Base-by-base conservation (phyloP, 208 protist species). In the Trypanosoma lewisi region DNA sequence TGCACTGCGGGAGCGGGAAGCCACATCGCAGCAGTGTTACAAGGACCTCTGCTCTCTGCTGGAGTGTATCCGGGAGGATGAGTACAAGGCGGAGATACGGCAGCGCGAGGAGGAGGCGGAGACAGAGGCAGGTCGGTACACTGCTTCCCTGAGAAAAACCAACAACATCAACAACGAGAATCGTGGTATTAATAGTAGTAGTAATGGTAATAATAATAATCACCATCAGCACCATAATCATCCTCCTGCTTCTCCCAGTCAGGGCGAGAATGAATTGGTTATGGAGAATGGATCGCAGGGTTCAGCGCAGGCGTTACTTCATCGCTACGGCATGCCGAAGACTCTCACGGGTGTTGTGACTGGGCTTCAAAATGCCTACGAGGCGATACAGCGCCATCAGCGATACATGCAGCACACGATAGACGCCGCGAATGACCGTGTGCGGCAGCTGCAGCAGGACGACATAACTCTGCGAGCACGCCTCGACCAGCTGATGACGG, bases 341-440 rank as follows among this genome's bases (percentile, higher is more conserved):
- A 72, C 67, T 30, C 42, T 72, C 16, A 54, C 67, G 0, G 67
- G 67, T 9, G 37, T 65, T 28, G 51, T 36, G n/a, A 52, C 50
- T 0, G 50, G 37, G 4, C 37, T 72, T 0, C 67, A 58, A 37
- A 64, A 47, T 16, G 51, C 48, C 11, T 72, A 66, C 44, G 58
- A 59, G 8, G 23, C 44, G 30, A 11, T 66, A 9, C 67, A 34
- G 19, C 58, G 39, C 27, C 49, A 52, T 45, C 58, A 57, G 21
- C 30, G 23, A 19, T 34, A 58, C n/a, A 19, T 52, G 25, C 56
- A 59, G 31, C 11, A 14, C 2, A 36, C 16, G 11, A 37, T 50
- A 4, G 41, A 63, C 0, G 39, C 49, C 17, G 45, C 48, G 4
- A 51, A 42, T 33, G 36, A 31, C 14, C 45, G 49, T 58, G 37